phyloP scores from a whole-genome alignment of 2,329 filamentous ascomycete species.

The Fonsecaea monophora region DNA sequence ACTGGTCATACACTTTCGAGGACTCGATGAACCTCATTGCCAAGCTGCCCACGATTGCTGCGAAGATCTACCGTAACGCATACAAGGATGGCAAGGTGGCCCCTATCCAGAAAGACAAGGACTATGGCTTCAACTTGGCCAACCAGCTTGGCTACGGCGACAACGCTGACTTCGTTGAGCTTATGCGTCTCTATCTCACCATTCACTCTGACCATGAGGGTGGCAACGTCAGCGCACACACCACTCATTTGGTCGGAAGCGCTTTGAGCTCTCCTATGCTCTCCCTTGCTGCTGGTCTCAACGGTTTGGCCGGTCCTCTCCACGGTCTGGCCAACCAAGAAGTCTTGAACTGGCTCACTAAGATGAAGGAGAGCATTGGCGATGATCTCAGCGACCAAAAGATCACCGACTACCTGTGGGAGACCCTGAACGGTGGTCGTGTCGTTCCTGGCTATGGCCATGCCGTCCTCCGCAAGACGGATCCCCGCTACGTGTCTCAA shows the following conservation, averaged over 20 bases:
- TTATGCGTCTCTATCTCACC: slow-evolving; percentile 98
- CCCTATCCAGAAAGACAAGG: slow-evolving; percentile 96
- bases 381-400: slow-evolving; percentile 94
- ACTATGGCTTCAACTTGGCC: slow-evolving; percentile 98
- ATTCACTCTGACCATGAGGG: slow-evolving; percentile 99
- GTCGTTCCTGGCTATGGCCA: slow-evolving; percentile 98
- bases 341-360: slow-evolving; percentile 96
- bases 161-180: slow-evolving; percentile 96
- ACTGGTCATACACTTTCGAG: slow-evolving; percentile 99
- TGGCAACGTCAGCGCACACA: slow-evolving; percentile 98
- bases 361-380: slow-evolving; percentile 97
- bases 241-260: slow-evolving; percentile 95
- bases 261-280: slow-evolving; percentile 98
- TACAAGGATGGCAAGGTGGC: slow-evolving; percentile 99
- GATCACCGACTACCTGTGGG: slow-evolving; percentile 99
- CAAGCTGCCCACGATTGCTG: slow-evolving; percentile 96
- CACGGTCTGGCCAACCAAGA: slow-evolving; percentile 99
- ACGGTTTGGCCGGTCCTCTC: slow-evolving; percentile 96
- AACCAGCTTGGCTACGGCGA: slow-evolving; percentile 97
- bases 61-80: slow-evolving; percentile 99
- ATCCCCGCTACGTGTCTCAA: slow-evolving; percentile 98
- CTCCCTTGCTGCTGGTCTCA: slow-evolving; percentile 92
- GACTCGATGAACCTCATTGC: slow-evolving; percentile 99
- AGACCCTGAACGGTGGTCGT: slow-evolving; percentile 91
- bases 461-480: slow-evolving; percentile 98